Evolutionary conservation across 106 monocot species (phyloP), one percentile per base, ranked within the genome.

Genomic region (Dioscorea zingiberensis): DNA sequence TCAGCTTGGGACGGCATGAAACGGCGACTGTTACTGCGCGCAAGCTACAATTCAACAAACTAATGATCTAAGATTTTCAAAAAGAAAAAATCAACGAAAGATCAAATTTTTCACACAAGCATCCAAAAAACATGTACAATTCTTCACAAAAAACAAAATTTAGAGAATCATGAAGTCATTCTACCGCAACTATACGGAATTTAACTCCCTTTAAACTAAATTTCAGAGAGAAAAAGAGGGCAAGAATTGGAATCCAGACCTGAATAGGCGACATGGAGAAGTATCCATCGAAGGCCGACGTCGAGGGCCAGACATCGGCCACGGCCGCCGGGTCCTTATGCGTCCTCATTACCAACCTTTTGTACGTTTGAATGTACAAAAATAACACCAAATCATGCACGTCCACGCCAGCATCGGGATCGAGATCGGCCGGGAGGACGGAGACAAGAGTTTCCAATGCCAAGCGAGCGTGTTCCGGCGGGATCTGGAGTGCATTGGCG

Each of bases 1-100:
- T 92, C 97, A 32, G 84, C 78, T 84, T 92, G 97, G 66, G 88
- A 92, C 70, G 97, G 97, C 88, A 97, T 74, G 60, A 78, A 89
- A 66, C 91, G 88, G 27, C 97, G 91, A 53, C 74, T 97, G 68
- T 92, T 92, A 69, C 88, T 92, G 25, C 97, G 83, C 25, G 87
- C 88, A 81, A 97, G 86, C 97, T 97, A 85, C 55, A 83, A 74
- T 15, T 3, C 18, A 55, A 13, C 51, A 51, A 51, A 38, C 9
- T 38, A 2, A 51, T 51, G 51, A 51, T 51, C 19, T 51, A 7
- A 51, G 19, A 5, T 10, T 18, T 51, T 13, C 51, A 15, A 51
- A 18, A 51, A n/a, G n/a, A n/a, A n/a, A 5, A 51, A 6, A 7
- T 30, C 10, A 38, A 38, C 38, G 10, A 38, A 38, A 38, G 38